Percentiles rank a stretch among this genome's conserved stretches.
Conservation (phyloP, 345 rosid genomes). For the Pistacia atlantica region DNA sequence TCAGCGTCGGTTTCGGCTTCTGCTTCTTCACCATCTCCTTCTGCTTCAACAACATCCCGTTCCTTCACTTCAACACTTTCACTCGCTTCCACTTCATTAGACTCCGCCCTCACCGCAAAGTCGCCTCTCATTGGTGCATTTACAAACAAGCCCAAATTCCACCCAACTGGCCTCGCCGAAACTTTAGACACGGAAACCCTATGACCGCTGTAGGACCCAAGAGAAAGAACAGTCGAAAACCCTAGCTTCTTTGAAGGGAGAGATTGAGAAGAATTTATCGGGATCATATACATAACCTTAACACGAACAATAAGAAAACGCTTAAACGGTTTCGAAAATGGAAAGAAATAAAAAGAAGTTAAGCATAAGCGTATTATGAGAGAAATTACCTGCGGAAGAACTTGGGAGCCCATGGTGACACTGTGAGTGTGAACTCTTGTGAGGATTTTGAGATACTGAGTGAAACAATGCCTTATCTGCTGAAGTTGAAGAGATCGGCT, state of each 20-base stretch:
- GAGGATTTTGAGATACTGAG: background rate
- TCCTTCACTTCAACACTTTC: slow-evolving; percentile 29
- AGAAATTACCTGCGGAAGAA: slow-evolving; percentile 64
- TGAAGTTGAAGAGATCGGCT: slow-evolving; percentile 9
- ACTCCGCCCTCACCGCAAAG: slow-evolving; percentile 59
- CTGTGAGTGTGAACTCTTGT: slow-evolving; percentile 15
- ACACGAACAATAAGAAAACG: background rate
- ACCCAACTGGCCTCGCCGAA: slow-evolving; percentile 32
- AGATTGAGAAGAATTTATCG: slow-evolving; percentile 38
- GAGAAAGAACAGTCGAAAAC: slow-evolving; percentile 42
- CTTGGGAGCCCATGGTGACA: slow-evolving; percentile 51
- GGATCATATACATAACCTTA: slow-evolving; percentile 57
- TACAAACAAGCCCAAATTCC: slow-evolving; percentile 30
- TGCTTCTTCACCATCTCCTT: slow-evolving; percentile 21
- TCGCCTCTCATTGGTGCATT: slow-evolving; percentile 38
- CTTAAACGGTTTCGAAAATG: background rate
- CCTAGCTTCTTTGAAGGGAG: slow-evolving; percentile 41
- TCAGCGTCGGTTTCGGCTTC: slow-evolving; percentile 35
- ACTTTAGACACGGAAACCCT: slow-evolving; percentile 33
- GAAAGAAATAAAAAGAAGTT: background rate
- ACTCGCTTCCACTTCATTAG: slow-evolving; percentile 36
- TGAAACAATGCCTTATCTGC: slow-evolving; percentile 36
- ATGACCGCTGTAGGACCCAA: slow-evolving; percentile 22
- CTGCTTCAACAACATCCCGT: slow-evolving; percentile 27
- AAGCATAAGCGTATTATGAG: background rate